Evolutionary conservation across 2,329 filamentous ascomycete species (phyloP), one percentile per base, ranked within the genome.

Genomic region (Pleurostoma richardsiae): DNA sequence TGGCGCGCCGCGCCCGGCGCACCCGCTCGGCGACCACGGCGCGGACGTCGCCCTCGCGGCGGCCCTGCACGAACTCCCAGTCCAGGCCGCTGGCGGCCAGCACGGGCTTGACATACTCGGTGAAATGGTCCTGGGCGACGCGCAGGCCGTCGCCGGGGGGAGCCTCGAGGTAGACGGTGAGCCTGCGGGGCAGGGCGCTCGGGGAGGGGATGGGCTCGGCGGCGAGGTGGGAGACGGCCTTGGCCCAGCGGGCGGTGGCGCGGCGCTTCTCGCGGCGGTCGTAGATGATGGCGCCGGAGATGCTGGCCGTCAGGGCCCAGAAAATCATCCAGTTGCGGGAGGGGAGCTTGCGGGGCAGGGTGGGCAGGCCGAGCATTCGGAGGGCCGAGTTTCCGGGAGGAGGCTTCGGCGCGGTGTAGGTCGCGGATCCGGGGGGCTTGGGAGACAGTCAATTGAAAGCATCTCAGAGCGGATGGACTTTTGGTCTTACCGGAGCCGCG

Each of bases 301-400:
- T 86, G 41, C 88, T 81, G 45, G 85, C 85, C 8, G 86, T 85
- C 46, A 97, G 66, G 41, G 86, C 76, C 67, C 91, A 83, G 72
- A 99, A 99, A 60, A 99, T 96, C 70, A 94, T 82, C 94, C 94
- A 99, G 66, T 97, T 97, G 51, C 94, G 87, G 19, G 92, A 97
- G 6, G 94, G 94, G 19, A 99, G 82, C 67, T 83, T 90, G 57
- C 84, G 79, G 49, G 88, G 86, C 51, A 96, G 80, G 55, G 85
- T 87, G 43, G 92, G 92, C 49, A 99, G 73, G 48, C 92, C 92
- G 71, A 94, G 82, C 78, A 88, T 87, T 53, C 80, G 81, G 58
- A 89, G 80, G 45, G 83, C 86, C 40, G 85, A 86, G 68, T 92
- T 92, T 43, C 78, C 73, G 58, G 73, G 67, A 41, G 70, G 59